Evolutionary conservation across 441 rosid genomes (phyloP), one percentile per base, ranked within the genome.

Genomic region (Pelargonium cotyledonis): DNA sequence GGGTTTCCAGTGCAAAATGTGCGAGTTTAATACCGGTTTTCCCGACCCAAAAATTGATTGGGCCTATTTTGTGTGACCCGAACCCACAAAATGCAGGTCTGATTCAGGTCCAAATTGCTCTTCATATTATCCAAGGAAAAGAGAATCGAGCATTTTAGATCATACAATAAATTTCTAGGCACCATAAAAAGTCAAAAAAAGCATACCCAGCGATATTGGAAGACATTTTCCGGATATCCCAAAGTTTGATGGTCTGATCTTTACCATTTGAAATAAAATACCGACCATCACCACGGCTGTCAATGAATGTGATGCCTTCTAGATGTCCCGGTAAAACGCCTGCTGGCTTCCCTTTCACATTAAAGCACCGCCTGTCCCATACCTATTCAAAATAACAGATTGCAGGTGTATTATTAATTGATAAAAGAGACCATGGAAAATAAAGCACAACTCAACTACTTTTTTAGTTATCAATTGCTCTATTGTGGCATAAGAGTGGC

Each of bases 191-290:
- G 68, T 41, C 15, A 5, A 21, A n/a, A 43, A 15, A 74, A 64
- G 68, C 74, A 65, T 83, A 84, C 90, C 40, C 29, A 51, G 65
- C 16, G 12, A 68, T 57, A 66, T 78, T 72, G 3, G 85, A 79
- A 65, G 87, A 75, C 93, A 88, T 83, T 80, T 80, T 88, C 69
- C 93, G 76, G 68, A 88, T 84, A 76, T 88, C 93, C 93, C 93
- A 88, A 63, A 88, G 85, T 80, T 88, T 88, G 47, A 80, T 79
- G 43, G 84, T 74, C 77, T 88, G 92, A 76, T 88, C 92, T 79
- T 88, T 88, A 62, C 89, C 93, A 72, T 88, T 86, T 2, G 93
- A 86, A 74, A 88, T 88, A 18, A 88, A 77, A 72, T 88, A 83
- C 8, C 89, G 89, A 9, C 90, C 90, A 80, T 88, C 93, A 11